Percentiles rank a stretch among this genome's conserved stretches.
phyloP scores from a whole-genome alignment of 768 basidiomycete genomes.

The Lentinula guzmanii region DNA sequence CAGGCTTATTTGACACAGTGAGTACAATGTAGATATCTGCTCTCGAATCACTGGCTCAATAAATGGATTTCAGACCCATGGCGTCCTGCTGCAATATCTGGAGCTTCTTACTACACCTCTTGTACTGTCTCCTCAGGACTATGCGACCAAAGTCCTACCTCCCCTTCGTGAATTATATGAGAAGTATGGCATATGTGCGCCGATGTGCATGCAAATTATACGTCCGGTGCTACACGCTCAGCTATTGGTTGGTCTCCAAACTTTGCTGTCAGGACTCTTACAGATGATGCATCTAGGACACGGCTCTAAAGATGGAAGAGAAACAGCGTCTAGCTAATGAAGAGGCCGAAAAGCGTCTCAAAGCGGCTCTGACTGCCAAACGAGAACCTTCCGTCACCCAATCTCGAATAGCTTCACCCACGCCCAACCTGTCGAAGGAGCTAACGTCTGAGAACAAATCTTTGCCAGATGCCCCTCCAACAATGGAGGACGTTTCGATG shows the following conservation, averaged over 20 bases:
- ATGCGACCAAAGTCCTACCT: conserved; percentile 70
- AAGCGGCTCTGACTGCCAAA: conserved; percentile 74
- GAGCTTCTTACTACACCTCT: conserved; percentile 77
- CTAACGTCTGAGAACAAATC: conserved; percentile 15
- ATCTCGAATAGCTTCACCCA: conserved; percentile 65
- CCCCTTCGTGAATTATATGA: conserved; percentile 66
- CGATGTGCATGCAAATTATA: conserved; percentile 91
- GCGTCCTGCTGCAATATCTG: conserved; percentile 86
- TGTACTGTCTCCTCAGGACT: conserved; percentile 64
- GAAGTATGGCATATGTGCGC: conserved; percentile 74
- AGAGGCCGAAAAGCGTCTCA: conserved; percentile 76
- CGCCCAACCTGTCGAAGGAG: conserved; percentile 24
- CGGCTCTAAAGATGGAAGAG: conserved; percentile 60
- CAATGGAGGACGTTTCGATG: conserved; percentile 43
- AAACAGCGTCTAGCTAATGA: conserved; percentile 62
- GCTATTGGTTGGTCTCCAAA: conserved; percentile 43
- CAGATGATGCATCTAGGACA: conserved; percentile 30
- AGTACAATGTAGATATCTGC: conserved; percentile 23
- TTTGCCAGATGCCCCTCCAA: conserved; percentile 19
- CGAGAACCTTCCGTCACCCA: conserved; percentile 52
- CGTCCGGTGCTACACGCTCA: conserved; percentile 70
- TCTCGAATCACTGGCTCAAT: conserved; percentile 10
- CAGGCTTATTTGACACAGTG: conserved; percentile 85
- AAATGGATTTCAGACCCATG: conserved; percentile 63
- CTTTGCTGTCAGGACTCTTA: neutral